Percentiles rank a stretch among this genome's conserved stretches.
These are phyloP conservation scores for Tricladium varicosporioides DNA, from an alignment of 2,329 filamentous ascomycete genomes.

Conservation along the genomic window DNA sequence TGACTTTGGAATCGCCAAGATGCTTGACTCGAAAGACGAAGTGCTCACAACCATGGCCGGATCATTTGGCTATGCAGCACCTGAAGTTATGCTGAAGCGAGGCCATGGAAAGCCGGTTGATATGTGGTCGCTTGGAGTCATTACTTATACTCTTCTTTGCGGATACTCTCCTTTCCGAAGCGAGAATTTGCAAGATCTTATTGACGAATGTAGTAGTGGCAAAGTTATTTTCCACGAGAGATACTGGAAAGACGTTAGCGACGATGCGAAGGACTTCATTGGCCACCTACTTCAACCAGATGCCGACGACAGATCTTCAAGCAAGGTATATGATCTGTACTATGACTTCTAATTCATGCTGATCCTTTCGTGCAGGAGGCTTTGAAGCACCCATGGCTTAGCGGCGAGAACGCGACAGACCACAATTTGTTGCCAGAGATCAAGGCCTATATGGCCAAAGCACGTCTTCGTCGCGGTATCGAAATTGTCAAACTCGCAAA, in stretches of 20 bases:
- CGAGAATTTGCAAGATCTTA: constrained; percentile 87
- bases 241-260: constrained; percentile 97
- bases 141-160: constrained; percentile 96
- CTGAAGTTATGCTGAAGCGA: constrained; percentile 96
- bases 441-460: constrained; percentile 87
- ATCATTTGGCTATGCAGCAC: constrained; percentile 95
- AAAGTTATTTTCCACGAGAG: constrained; percentile 93
- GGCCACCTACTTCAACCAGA: constrained; percentile 74
- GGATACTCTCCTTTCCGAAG: constrained; percentile 98
- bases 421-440: constrained; percentile 98
- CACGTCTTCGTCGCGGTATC: constrained; percentile 87
- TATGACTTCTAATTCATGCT: constrained; percentile 3
- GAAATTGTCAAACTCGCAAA: constrained; percentile 95
- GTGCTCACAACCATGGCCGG: constrained; percentile 98
- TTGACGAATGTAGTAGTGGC: constrained; percentile 85
- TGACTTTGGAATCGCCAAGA: constrained; percentile 98
- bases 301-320: constrained; percentile 73
- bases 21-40: constrained; percentile 85
- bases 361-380: constrained; percentile 57
- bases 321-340: constrained; percentile 52
- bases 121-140: constrained; percentile 99
- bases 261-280: constrained; percentile 95
- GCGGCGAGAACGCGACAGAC: constrained; percentile 85
- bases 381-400: constrained; percentile 83
- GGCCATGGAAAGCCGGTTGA: constrained; percentile 98